Conservation (phyloP, 352 stramenopile genomes). For the Phytophthora niederhauseri region DNA sequence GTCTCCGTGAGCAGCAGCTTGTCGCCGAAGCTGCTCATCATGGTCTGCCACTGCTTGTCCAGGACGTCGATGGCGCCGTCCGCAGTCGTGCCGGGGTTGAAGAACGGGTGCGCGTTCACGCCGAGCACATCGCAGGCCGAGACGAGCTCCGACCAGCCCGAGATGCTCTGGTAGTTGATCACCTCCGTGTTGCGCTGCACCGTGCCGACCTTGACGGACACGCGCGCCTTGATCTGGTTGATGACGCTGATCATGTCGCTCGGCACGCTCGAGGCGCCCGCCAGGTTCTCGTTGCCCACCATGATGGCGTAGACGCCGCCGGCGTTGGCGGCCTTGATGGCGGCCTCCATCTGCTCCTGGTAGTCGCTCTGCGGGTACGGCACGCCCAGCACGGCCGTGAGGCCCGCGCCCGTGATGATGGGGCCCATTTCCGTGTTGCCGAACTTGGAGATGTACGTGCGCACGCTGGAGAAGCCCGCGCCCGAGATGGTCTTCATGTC, state of each 20-base stretch:
- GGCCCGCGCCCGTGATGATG: conserved; percentile 53
- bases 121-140: conserved; percentile 51
- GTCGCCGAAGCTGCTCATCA: conserved; percentile 44
- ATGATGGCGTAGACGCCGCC: conserved; percentile 64
- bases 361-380: conserved; percentile 57
- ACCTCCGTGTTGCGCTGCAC: conserved; percentile 74
- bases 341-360: conserved; percentile 43
- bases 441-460: conserved; percentile 74
- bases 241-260: conserved; percentile 58
- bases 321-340: conserved; percentile 46
- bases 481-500: conserved; percentile 60
- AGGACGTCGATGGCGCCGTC: conserved; percentile 50
- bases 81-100: conserved; percentile 41
- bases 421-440: conserved; percentile 55
- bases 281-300: conserved; percentile 77
- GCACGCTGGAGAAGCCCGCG: conserved; percentile 62
- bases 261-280: conserved; percentile 31
- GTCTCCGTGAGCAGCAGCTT: conserved; percentile 66
- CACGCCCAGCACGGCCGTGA: conserved; percentile 56
- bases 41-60: conserved; percentile 60
- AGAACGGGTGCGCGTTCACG: conserved; percentile 70
- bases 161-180: conserved; percentile 36
- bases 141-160: conserved; percentile 47
- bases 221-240: conserved; percentile 49
- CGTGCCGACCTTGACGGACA: conserved; percentile 67